phyloP scores from a whole-genome alignment of 169 alveolate species.

The Eimeria maxima region DNA sequence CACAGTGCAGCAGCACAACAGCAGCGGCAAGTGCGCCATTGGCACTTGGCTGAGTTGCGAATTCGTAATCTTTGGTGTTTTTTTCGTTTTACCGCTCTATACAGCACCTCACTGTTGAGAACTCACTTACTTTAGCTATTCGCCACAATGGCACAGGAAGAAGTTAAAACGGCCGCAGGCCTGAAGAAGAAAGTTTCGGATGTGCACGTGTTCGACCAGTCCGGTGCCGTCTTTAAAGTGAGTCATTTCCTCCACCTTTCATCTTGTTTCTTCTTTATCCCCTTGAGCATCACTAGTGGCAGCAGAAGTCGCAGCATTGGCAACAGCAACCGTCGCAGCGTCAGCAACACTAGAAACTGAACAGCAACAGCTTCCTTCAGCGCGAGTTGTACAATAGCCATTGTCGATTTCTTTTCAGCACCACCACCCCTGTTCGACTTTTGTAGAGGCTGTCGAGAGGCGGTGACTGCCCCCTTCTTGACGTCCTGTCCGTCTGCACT shows the following conservation, averaged over 20 bases:
- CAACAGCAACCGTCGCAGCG: not conserved
- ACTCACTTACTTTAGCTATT: not conserved
- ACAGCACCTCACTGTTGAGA: not conserved
- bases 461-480: no score
- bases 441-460: no score
- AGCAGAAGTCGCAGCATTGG: not conserved
- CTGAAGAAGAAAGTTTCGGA: conserved; percentile 82
- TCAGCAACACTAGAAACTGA: not conserved
- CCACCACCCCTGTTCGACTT: no score
- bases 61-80: not conserved
- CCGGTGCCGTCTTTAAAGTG: conserved; percentile 82
- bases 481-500: no score
- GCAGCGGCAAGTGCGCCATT: conserved; percentile 10
- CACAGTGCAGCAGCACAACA: not conserved
- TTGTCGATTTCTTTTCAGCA: not conserved
- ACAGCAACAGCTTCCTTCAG: not conserved
- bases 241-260: not conserved
- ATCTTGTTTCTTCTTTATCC: not conserved
- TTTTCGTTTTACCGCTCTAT: not conserved
- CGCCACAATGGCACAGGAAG: conserved; percentile 80
- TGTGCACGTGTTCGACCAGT: conserved; percentile 83
- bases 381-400: not conserved
- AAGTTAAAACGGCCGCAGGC: conserved; percentile 81
- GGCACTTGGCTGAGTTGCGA: not conserved
- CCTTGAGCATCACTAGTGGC: not conserved